These are phyloP conservation scores for Beta corolliflora DNA, from an alignment of 179 eudicot genomes.

Conservation along the genomic window DNA sequence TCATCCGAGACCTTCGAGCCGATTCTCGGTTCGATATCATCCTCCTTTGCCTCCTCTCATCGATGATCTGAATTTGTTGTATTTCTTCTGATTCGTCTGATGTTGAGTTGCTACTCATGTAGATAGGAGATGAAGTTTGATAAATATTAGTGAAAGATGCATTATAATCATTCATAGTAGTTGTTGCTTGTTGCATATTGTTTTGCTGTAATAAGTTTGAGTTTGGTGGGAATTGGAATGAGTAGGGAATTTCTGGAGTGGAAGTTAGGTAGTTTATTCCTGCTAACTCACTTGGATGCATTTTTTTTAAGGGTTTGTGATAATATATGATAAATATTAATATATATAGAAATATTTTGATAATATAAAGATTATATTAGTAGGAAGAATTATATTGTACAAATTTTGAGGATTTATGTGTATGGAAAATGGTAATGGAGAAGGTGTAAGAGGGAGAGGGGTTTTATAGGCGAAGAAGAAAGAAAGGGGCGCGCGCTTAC, in stretches of 20 bases:
- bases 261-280: constrained; percentile 20
- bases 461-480: constrained; percentile 19
- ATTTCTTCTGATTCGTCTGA: constrained; percentile 82
- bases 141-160: neutral
- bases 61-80: constrained; percentile 53
- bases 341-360: neutral
- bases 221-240: constrained; percentile 33
- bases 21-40: constrained; percentile 91
- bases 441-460: neutral
- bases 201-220: constrained; percentile 20
- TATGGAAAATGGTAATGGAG: constrained; percentile 4
- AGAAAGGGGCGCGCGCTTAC: constrained; percentile 6
- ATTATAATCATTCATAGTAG: neutral
- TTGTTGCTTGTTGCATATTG: constrained; percentile 14
- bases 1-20: constrained; percentile 80
- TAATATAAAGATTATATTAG: neutral
- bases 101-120: constrained; percentile 60
- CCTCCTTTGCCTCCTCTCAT: constrained; percentile 76
- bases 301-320: neutral
- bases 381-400: no score
- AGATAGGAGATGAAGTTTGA: constrained; percentile 24
- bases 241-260: constrained; percentile 31
- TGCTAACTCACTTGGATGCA: constrained; percentile 31
- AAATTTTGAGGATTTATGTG: neutral
- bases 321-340: neutral